Evolutionary conservation across 1,284 basidiomycete genomes (phyloP).

Genomic region (Entoloma clypeatum): DNA sequence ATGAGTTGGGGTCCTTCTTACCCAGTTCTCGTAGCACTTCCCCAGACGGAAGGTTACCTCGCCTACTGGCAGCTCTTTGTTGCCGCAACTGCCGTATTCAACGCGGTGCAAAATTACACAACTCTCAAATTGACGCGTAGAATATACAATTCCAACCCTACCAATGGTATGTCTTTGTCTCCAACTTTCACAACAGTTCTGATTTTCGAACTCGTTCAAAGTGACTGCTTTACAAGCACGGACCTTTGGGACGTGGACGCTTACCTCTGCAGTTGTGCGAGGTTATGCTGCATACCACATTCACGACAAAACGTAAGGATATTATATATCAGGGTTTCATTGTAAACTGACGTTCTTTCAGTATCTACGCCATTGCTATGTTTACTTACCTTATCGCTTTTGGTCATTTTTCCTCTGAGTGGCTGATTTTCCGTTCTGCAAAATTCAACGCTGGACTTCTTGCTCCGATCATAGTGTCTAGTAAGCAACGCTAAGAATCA

Average conservation of each 20-base stretch:
- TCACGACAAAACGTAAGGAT: slow-evolving; percentile 67
- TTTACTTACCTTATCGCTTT: slow-evolving; percentile 89
- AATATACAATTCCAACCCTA: slow-evolving; percentile 65
- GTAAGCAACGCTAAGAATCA: slow-evolving; percentile 49
- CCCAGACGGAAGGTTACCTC: slow-evolving; percentile 63
- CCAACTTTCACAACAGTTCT: neutral
- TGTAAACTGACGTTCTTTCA: slow-evolving; percentile 30
- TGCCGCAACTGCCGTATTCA: slow-evolving; percentile 74
- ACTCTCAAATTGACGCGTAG: slow-evolving; percentile 75
- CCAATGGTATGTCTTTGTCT: slow-evolving; percentile 29
- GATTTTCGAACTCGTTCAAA: slow-evolving; percentile 29
- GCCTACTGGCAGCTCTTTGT: slow-evolving; percentile 86
- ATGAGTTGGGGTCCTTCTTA: neutral
- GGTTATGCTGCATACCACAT: slow-evolving; percentile 87
- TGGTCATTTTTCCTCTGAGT: slow-evolving; percentile 84
- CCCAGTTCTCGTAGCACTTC: slow-evolving; percentile 44
- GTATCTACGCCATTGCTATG: slow-evolving; percentile 88
- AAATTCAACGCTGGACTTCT: slow-evolving; percentile 62
- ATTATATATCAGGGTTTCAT: slow-evolving; percentile 7
- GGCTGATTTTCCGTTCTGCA: slow-evolving; percentile 80
- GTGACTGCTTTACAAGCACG: slow-evolving; percentile 84
- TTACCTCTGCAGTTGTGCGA: slow-evolving; percentile 78
- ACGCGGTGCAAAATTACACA: slow-evolving; percentile 78
- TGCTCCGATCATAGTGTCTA: slow-evolving; percentile 82
- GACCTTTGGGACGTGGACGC: slow-evolving; percentile 87